These are phyloP conservation scores for Stagonosporopsis rhizophila DNA, from an alignment of 2,329 filamentous ascomycete species.

Conservation along the genomic window DNA sequence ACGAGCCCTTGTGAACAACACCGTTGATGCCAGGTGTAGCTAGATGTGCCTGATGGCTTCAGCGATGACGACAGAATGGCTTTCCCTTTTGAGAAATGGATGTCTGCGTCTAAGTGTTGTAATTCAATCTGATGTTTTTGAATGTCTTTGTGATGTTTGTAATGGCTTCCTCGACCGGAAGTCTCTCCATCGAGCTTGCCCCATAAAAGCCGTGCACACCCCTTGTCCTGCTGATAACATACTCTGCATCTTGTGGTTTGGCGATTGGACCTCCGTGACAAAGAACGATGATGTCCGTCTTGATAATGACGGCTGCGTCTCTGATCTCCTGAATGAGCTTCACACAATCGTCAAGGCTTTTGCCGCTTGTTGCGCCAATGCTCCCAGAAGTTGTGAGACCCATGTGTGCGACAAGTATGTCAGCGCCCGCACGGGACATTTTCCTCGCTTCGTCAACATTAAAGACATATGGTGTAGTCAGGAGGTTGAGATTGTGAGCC, in stretches of 20 bases:
- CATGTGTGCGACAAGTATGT: conserved; percentile 73
- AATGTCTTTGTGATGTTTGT: conserved; percentile 64
- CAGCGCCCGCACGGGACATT: conserved; percentile 71
- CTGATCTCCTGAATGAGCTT: conserved; percentile 67
- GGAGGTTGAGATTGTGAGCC: conserved; percentile 66
- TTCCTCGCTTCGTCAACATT: conserved; percentile 64
- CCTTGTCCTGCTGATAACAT: conserved; percentile 65
- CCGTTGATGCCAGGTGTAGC: too few species aligned
- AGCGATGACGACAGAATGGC: not conserved
- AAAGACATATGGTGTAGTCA: conserved; percentile 77
- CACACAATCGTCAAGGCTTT: conserved; percentile 70
- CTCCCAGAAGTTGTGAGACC: conserved; percentile 70
- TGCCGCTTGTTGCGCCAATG: conserved; percentile 69
- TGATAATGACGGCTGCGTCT: conserved; percentile 64
- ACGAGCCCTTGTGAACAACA: too few species aligned
- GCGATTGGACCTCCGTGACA: conserved; percentile 76
- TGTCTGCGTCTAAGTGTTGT: not conserved
- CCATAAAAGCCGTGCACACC: conserved; percentile 77
- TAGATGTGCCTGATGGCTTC: too few species aligned
- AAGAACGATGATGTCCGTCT: conserved; percentile 68
- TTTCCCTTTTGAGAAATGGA: not conserved
- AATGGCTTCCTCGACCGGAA: conserved; percentile 73
- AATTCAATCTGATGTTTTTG: conserved; percentile 49
- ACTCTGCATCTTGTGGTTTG: conserved; percentile 67
- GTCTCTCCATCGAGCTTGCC: conserved; percentile 72